Percentiles rank a stretch among this genome's conserved stretches.
Conservation (phyloP, 768 basidiomycete species). For the Collybiopsis luxurians region DNA sequence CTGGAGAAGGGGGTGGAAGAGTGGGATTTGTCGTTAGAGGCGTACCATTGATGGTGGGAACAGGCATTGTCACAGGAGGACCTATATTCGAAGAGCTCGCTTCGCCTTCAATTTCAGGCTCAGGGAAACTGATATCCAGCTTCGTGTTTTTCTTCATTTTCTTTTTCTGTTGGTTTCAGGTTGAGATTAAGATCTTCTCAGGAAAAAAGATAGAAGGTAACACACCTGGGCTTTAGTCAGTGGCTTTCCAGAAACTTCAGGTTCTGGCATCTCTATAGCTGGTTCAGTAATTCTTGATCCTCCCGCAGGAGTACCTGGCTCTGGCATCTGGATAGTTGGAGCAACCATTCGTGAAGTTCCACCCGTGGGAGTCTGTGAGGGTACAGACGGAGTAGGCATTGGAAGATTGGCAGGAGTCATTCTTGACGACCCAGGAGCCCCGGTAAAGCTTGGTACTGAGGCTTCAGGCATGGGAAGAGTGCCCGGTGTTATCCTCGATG, state of each 20-base stretch:
- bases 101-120: too few species aligned
- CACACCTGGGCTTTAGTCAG: too few species aligned
- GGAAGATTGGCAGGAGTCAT: too few species aligned
- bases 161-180: not conserved
- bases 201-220: not conserved
- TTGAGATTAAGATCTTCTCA: not conserved
- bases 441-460: not conserved
- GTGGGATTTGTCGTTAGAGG: not conserved
- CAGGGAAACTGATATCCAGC: too few species aligned
- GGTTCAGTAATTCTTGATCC: not conserved
- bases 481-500: not conserved
- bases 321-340: conserved; percentile 3
- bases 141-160: too few species aligned
- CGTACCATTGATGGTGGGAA: not conserved
- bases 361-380: not conserved
- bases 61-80: conserved; percentile 3
- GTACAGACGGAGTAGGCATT: not conserved
- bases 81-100: too few species aligned
- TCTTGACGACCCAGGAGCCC: too few species aligned
- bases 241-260: too few species aligned
- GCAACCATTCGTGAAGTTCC: not conserved
- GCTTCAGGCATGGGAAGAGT: not conserved
- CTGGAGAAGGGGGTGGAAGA: not conserved
- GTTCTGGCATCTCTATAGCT: not conserved
- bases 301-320: not conserved